phyloP scores from a whole-genome alignment of 371 early-diverging fungal species.

The Entomophthora muscae region DNA sequence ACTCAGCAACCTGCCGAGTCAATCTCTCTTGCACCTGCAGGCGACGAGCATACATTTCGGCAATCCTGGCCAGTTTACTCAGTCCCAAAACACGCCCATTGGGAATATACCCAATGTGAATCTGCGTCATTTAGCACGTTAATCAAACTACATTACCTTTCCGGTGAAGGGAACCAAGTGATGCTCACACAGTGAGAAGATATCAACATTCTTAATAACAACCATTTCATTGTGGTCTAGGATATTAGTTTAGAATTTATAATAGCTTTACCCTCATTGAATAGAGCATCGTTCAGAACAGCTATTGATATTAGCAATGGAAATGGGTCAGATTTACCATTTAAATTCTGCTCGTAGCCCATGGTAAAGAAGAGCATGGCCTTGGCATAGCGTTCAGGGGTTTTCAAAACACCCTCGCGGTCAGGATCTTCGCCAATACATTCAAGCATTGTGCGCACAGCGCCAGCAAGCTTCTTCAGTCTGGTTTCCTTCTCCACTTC shows the following conservation, averaged over 20 bases:
- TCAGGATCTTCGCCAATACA: constrained; percentile 93
- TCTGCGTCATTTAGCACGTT: constrained; percentile 16
- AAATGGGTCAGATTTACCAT: constrained; percentile 23
- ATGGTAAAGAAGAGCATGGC: constrained; percentile 92
- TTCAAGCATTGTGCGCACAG: constrained; percentile 74
- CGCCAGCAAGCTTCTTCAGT: constrained; percentile 55
- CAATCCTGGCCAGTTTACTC: constrained; percentile 91
- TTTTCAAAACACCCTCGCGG: constrained; percentile 87
- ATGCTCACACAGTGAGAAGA: constrained; percentile 95
- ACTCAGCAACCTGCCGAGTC: constrained; percentile 89
- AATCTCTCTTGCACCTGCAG: constrained; percentile 95
- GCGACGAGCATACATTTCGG: constrained; percentile 92
- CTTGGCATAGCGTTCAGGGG: constrained; percentile 93
- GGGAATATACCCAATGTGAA: constrained; percentile 92
- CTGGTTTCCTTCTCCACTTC: constrained; percentile 44
- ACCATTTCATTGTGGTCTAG: constrained; percentile 96
- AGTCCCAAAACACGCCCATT: constrained; percentile 87
- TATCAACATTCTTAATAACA: constrained; percentile 85
- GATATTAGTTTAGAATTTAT: constrained; percentile 21
- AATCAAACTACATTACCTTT: constrained; percentile 31
- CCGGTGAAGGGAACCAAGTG: constrained; percentile 96
- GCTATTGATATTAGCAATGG: constrained; percentile 22
- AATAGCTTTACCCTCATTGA: constrained; percentile 63
- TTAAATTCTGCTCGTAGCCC: constrained; percentile 80
- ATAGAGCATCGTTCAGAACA: constrained; percentile 78